These are phyloP conservation scores for Komagataella kurtzmanii DNA, from an alignment of 805 yeast species.

Conservation along the genomic window DNA sequence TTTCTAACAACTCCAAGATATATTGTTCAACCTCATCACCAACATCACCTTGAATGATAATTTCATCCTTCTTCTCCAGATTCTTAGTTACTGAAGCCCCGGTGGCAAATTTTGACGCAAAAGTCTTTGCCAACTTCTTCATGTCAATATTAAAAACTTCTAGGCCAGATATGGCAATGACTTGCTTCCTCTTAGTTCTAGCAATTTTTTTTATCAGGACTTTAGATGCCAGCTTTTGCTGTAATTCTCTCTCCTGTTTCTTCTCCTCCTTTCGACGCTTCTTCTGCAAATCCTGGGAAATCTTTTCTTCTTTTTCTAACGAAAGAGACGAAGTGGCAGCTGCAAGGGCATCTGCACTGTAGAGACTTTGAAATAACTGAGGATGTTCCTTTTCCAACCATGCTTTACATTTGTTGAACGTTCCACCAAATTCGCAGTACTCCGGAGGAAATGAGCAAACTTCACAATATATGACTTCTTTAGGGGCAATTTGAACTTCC, in stretches of 20 bases:
- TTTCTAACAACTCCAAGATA: conserved; percentile 55
- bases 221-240: conserved; percentile 66
- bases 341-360: conserved; percentile 44
- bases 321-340: conserved; percentile 49
- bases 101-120: conserved; percentile 90
- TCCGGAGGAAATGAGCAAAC: conserved; percentile 80
- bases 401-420: conserved; percentile 67
- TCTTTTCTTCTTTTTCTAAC: conserved; percentile 68
- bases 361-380: conserved; percentile 44
- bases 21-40: conserved; percentile 81
- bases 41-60: conserved; percentile 89
- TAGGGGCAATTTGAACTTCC: conserved; percentile 9
- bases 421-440: conserved; percentile 85
- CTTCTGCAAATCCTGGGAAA: conserved; percentile 71
- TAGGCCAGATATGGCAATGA: conserved; percentile 74
- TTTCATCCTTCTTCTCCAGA: conserved; percentile 85
- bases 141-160: conserved; percentile 82
- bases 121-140: conserved; percentile 83
- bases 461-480: conserved; percentile 52
- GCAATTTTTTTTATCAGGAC: conserved; percentile 78
- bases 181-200: conserved; percentile 79
- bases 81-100: conserved; percentile 88
- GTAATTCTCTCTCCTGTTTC: conserved; percentile 73
- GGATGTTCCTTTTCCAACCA: conserved; percentile 58
- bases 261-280: conserved; percentile 79